Conservation (phyloP, 805 yeast genomes). For the Lipomyces starkeyi region DNA sequence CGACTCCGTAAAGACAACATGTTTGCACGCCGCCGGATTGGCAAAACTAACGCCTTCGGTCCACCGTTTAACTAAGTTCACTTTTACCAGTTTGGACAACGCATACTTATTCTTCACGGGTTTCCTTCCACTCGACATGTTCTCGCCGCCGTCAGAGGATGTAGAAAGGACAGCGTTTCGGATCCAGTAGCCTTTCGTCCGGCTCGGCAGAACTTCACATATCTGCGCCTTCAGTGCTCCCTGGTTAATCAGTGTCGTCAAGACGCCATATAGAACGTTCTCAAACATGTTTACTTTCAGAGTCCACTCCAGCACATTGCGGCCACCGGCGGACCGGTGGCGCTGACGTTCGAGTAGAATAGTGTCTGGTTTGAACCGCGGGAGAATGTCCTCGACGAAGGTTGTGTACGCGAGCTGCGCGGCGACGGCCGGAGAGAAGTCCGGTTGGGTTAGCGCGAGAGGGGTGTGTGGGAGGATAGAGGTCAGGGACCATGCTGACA, state of each 20-base stretch:
- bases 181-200: conserved; percentile 22
- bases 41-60: conserved; percentile 8
- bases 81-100: conserved; percentile 18
- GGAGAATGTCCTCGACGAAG: conserved; percentile 20
- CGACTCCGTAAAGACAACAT: conserved; percentile 9
- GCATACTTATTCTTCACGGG: conserved; percentile 7
- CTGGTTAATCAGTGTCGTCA: conserved; percentile 14
- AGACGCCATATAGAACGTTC: conserved; percentile 46
- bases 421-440: conserved; percentile 17
- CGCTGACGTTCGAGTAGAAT: conserved; percentile 60
- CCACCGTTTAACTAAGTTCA: conserved; percentile 17
- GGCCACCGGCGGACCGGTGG: conserved; percentile 53
- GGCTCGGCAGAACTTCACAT: conserved; percentile 8
- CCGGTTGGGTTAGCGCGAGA: background rate
- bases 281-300: conserved; percentile 58
- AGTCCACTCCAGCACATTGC: conserved; percentile 55
- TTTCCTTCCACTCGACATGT: background rate
- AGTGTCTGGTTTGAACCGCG: conserved; percentile 46
- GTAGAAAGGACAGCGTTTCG: background rate
- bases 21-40: conserved; percentile 10
- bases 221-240: conserved; percentile 2
- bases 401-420: conserved; percentile 22
- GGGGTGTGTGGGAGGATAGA: conserved; percentile 2
- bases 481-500: conserved; percentile 20
- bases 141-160: background rate